Percentiles rank a stretch among this genome's conserved stretches.
phyloP scores from a whole-genome alignment of 371 early-diverging fungal genomes.

The Zychaea mexicana region DNA sequence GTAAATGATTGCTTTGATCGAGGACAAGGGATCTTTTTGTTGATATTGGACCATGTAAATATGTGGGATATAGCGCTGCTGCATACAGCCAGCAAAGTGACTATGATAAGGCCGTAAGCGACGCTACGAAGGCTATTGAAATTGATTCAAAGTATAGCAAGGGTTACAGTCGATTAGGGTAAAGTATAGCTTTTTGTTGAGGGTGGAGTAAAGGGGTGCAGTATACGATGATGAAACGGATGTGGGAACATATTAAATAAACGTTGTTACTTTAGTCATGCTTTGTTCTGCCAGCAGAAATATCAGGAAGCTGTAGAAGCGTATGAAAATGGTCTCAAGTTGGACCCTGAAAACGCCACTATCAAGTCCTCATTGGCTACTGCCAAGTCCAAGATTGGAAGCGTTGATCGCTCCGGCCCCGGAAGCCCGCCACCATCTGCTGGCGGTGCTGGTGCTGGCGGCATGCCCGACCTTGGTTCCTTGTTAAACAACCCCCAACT shows the following conservation, averaged over 20 bases:
- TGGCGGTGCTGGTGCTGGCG: conserved; percentile 58
- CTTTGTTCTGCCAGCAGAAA: conserved; percentile 84
- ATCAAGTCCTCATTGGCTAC: conserved; percentile 66
- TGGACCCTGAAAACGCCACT: conserved; percentile 87
- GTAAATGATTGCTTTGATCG: neutral
- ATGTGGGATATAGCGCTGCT: conserved; percentile 74
- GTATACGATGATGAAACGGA: neutral
- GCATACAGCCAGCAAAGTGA: conserved; percentile 90
- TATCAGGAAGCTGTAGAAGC: conserved; percentile 87
- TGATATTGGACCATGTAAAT: neutral
- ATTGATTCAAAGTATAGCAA: conserved; percentile 90
- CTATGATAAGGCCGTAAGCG: conserved; percentile 85
- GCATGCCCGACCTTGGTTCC: conserved; percentile 60
- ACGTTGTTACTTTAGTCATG: conserved; percentile 60
- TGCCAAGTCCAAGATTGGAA: conserved; percentile 53
- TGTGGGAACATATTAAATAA: neutral
- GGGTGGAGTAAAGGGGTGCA: neutral
- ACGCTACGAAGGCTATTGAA: conserved; percentile 82
- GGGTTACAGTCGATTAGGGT: conserved; percentile 94
- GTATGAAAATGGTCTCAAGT: conserved; percentile 87
- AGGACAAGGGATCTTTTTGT: neutral
- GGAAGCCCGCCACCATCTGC: conserved; percentile 31
- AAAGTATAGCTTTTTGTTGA: conserved; percentile 13
- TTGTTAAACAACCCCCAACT: conserved; percentile 90
- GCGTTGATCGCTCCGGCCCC: conserved; percentile 39